phyloP scores from a whole-genome alignment of 176 grass and related monocot genomes.

The Hyparrhenia diplandra region DNA sequence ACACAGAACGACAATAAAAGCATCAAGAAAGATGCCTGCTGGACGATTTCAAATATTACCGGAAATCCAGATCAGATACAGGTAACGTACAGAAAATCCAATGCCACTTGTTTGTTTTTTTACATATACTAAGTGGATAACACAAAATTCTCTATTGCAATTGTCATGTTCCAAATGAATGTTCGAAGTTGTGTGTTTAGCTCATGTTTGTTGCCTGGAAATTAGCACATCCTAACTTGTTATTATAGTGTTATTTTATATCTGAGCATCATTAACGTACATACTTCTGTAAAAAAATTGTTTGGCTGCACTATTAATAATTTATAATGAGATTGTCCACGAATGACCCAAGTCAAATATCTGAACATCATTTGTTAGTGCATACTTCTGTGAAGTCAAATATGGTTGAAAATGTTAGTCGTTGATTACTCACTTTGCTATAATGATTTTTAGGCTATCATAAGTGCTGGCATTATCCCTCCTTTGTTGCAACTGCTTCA shows the following conservation, averaged over 20 bases:
- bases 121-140: background rate
- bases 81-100: constrained; percentile 37
- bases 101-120: background rate
- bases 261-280: background rate
- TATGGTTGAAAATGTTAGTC: background rate
- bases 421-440: constrained; percentile 7
- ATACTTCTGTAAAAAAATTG: too few species aligned
- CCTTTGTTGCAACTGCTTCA: constrained; percentile 82
- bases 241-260: background rate
- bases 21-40: too few species aligned
- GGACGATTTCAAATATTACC: constrained; percentile 96
- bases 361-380: too few species aligned
- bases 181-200: background rate
- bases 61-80: constrained; percentile 98
- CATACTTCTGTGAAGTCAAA: background rate
- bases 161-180: background rate
- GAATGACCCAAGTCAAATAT: too few species aligned
- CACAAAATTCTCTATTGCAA: background rate
- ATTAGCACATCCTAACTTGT: background rate
- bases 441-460: constrained; percentile 59
- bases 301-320: too few species aligned
- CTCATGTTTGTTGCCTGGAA: background rate
- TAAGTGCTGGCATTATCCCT: constrained; percentile 69
- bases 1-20: constrained; percentile 88
- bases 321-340: too few species aligned